Evolutionary conservation across 371 early-diverging fungal species (phyloP), one percentile per base, ranked within the genome.

Genomic region (Mortierella sp.): DNA sequence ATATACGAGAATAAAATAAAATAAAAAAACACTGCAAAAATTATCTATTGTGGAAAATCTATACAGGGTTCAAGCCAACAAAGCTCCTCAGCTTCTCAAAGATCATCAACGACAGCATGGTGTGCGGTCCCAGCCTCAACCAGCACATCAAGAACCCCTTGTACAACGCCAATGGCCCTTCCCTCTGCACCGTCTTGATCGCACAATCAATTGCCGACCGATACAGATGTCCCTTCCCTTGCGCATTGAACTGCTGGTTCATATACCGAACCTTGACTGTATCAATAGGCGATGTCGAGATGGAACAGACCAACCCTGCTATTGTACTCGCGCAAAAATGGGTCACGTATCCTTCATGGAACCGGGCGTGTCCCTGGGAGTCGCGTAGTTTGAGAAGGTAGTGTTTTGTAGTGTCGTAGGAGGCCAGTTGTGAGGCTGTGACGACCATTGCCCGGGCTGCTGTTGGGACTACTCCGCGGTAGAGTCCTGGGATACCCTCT

Each of bases 381-480:
- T 81, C 78, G 40, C 59, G 64, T n/a, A 75, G 54, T 40, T 69
- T 70, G 48, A 90, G 74, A 10, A 91, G 76, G 78, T 83, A 78
- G 31, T 87, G 88, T 77, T 91, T 91, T 54, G 88, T 82, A 26
- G 89, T 90, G 73, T 91, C 92, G 72, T 91, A 89, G 9, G 87
- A 82, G 24, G 89, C 84, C 37, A 92, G 78, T 75, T 92, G 92
- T 0, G 91, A 88, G 13, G 88, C 91, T 11, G 92, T 90, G 28
- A 89, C 78, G n/a, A 89, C 78, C 80, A 86, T 87, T n/a, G 90
- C 90, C 5, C 90, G 80, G 28, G 80, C 81, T 4, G 82, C 82
- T 13, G 86, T 90, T 3, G 90, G 89, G 9, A 79, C 74, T n/a
- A 87, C 88, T 5, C 89, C 89, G 2, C 85, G 75, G 28, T 86